Evolutionary conservation across 2,329 filamentous ascomycete species (phyloP), one percentile per base, ranked within the genome.

Genomic region (Graphilbum sp.): DNA sequence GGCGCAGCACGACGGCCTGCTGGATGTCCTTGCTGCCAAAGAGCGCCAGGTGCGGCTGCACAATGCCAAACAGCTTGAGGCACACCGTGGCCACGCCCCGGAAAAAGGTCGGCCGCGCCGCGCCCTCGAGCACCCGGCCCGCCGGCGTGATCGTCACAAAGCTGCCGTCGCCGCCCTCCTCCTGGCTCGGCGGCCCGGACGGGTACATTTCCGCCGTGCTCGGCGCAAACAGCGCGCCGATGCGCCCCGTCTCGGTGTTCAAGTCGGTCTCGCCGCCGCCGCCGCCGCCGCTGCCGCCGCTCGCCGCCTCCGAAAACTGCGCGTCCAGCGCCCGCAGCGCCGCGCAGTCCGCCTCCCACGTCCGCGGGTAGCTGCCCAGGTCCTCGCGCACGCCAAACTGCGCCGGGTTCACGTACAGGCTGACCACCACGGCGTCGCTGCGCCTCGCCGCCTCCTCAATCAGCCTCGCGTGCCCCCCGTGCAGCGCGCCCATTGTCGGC

Each of bases 21-120:
- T 98, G 90, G 17, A 95, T 75, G 56, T 98, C 90, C 61, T 98
- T 98, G 58, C 96, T 90, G 4, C 90, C 90, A 62, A 98, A 95
- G 60, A 94, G 90, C 5, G 85, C 83, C 33, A 70, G 70, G 40
- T 87, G 79, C 4, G 84, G 79, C 46, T 74, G 67, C 34, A 84
- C 76, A 39, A 86, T 82, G 51, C 87, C 87, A 61, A 92, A 88
- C 13, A 92, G 61, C 60, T 92, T 98, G 72, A 88, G 90, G 62
- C 87, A 95, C 2, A 98, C 80, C 2, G 90, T 98, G 17, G 90
- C 87, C 25, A 98, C 90, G 30, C 90, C 90, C 35, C 90, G 72
- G 61, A 98, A 98, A 59, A 98, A 98, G 32, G 92, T 92, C 3
- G 90, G 90, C 15, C 90, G 67, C 34, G 78, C 85, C 5, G 72